These are phyloP conservation scores for Colletotrichum costaricense DNA, from an alignment of 2,329 filamentous ascomycete species.

Conservation along the genomic window DNA sequence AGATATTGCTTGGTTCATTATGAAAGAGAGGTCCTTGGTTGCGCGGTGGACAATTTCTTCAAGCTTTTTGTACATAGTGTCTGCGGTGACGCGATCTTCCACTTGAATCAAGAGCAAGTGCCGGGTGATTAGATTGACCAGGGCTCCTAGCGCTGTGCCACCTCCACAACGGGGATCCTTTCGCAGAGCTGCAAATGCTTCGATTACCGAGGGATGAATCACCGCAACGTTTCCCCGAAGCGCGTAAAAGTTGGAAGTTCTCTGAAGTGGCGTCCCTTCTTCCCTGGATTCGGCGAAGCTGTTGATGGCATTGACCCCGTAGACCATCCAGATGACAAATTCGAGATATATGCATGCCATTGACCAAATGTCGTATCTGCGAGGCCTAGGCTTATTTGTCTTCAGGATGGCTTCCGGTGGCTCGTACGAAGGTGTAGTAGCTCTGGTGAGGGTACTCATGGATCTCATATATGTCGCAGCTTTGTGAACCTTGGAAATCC, in stretches of 20 bases:
- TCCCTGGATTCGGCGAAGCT: neutral
- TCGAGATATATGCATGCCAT: slow-evolving; percentile 45
- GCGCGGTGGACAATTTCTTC: neutral
- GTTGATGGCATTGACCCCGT: slow-evolving; percentile 29
- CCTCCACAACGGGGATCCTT: neutral
- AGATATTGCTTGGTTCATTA: neutral
- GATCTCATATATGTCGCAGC: neutral
- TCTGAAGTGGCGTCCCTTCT: neutral
- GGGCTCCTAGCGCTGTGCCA: neutral
- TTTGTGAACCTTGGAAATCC: neutral
- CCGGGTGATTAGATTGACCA: neutral
- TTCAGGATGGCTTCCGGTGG: neutral
- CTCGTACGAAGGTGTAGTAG: neutral
- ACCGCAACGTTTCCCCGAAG: neutral
- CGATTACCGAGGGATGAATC: neutral
- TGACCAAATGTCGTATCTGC: slow-evolving; percentile 45
- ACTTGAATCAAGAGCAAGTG: neutral
- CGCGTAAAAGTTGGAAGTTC: neutral
- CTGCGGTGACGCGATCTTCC: neutral
- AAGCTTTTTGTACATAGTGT: neutral
- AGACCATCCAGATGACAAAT: slow-evolving; percentile 43
- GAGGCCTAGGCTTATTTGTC: slow-evolving; percentile 18
- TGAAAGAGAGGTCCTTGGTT: neutral
- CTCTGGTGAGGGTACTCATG: neutral
- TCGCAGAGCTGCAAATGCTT: neutral